Base-by-base conservation (phyloP, 2,329 filamentous ascomycete species). In the Fusarium sp. region DNA sequence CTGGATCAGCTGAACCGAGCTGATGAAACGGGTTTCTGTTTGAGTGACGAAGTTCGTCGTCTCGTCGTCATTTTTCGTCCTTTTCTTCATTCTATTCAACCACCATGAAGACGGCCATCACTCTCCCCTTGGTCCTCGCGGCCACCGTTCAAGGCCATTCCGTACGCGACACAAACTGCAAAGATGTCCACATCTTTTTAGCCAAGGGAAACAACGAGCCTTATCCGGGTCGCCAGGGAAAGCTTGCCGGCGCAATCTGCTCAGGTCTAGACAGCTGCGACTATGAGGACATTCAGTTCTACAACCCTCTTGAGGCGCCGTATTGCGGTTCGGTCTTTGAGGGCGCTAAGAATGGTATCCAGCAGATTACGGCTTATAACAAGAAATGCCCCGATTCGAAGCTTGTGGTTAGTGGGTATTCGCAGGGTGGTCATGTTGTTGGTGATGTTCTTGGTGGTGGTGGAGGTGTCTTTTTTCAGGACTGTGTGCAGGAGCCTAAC, bases 321-420 rank as follows among this genome's bases (percentile, higher is more conserved):
- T 81, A 81, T 72, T 81, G 79, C 73, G 65, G 73, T 23, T 77
- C 80, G 2, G 77, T 83, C 8, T 74, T 74, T 6, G 76, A 79
- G 36, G 81, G 81, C 2, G 74, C 74, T 8, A 68, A 64, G 38
- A 79, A 79, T 53, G 80, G 80, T 4, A 64, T 77, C 27, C 54
- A 62, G 13, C 79, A 83, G 70, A 80, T 83, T 64, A 76, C 74
- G 6, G 77, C 75, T 0, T 83, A 83, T 69, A 77, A 77, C 68
- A 71, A 77, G 67, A 73, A 74, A 14, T 83, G 81, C 61, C 81
- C 81, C 14, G 65, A 80, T 36, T 64, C 79, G 20, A 80, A 78
- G 64, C 76, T 83, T 11, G 79, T 83, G 6, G 56, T 83, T 29
- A 79, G 78, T 63, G 81, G 81, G 0, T 83, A 81, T 67, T 81